Percentiles rank a stretch among this genome's conserved stretches.
Conservation (phyloP, 441 rosid species). For the Syzygium syzygioides region DNA sequence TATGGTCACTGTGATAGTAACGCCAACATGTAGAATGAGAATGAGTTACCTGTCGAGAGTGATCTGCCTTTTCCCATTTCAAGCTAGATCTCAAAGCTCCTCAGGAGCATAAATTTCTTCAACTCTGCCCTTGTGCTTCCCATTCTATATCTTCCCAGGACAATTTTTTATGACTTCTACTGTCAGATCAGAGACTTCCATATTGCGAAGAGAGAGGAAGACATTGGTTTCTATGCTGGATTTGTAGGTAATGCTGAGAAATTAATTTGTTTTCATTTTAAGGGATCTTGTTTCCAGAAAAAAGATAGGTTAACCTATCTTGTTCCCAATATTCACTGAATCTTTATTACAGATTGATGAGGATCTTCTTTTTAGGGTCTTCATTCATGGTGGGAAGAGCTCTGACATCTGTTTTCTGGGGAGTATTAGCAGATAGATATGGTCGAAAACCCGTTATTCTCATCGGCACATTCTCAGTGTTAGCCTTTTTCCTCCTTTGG, state of each 20-base stretch:
- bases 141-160: neutral
- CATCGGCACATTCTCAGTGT: conserved; percentile 18
- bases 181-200: conserved; percentile 16
- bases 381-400: conserved; percentile 21
- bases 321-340: neutral
- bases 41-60: neutral
- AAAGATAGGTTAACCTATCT: neutral
- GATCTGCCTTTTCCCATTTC: neutral
- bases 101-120: neutral
- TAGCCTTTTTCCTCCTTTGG: neutral
- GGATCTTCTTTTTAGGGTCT: conserved; percentile 8
- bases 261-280: neutral
- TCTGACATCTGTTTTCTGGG: conserved; percentile 18
- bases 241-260: conserved; percentile 4
- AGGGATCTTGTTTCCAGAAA: neutral
- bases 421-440: conserved; percentile 15
- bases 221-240: conserved; percentile 19
- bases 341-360: neutral
- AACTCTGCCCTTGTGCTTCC: neutral
- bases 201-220: conserved; percentile 15
- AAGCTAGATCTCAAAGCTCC: neutral
- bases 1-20: neutral
- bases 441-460: conserved; percentile 13
- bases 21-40: neutral
- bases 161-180: neutral